phyloP scores from a whole-genome alignment of 108 stramenopile species.

The Craspedostauros australis region DNA sequence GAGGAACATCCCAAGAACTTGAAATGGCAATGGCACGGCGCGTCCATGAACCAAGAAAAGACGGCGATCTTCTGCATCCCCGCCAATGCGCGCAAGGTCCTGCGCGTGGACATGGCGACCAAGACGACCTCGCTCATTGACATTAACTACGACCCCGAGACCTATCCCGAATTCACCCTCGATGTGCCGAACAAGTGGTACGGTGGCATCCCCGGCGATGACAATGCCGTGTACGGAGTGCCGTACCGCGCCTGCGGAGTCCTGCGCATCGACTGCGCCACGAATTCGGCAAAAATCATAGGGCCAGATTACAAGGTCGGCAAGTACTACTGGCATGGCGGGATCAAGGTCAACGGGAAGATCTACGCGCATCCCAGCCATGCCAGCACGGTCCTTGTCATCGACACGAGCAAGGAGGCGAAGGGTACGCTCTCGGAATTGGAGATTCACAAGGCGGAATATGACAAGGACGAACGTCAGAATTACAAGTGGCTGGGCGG shows the following conservation, averaged over 20 bases:
- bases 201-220: slow-evolving; percentile 69
- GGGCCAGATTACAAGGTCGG: slow-evolving; percentile 62
- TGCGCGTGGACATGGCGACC: slow-evolving; percentile 66
- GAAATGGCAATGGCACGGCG: slow-evolving; percentile 88
- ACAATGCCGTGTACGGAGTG: slow-evolving; percentile 75
- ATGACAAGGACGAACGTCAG: slow-evolving; percentile 42
- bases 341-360: slow-evolving; percentile 44
- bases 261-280: slow-evolving; percentile 55
- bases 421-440: slow-evolving; percentile 33
- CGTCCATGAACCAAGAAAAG: slow-evolving; percentile 56
- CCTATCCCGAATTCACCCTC: slow-evolving; percentile 41
- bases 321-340: slow-evolving; percentile 83
- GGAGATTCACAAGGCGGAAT: slow-evolving; percentile 40
- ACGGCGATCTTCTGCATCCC: slow-evolving; percentile 84
- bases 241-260: slow-evolving; percentile 61
- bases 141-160: slow-evolving; percentile 31
- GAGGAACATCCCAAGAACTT: slow-evolving; percentile 30
- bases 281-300: slow-evolving; percentile 46
- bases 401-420: slow-evolving; percentile 46
- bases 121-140: slow-evolving; percentile 53
- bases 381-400: slow-evolving; percentile 49
- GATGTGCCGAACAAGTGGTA: slow-evolving; percentile 73
- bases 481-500: slow-evolving; percentile 87
- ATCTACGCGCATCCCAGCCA: slow-evolving; percentile 80
- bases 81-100: slow-evolving; percentile 62